A percentile compares a stretch with the other conserved stretches of the same genome.
These are phyloP conservation scores for Saccharomycopsis microspora DNA, from an alignment of 805 yeast genomes.

Conservation along the genomic window DNA sequence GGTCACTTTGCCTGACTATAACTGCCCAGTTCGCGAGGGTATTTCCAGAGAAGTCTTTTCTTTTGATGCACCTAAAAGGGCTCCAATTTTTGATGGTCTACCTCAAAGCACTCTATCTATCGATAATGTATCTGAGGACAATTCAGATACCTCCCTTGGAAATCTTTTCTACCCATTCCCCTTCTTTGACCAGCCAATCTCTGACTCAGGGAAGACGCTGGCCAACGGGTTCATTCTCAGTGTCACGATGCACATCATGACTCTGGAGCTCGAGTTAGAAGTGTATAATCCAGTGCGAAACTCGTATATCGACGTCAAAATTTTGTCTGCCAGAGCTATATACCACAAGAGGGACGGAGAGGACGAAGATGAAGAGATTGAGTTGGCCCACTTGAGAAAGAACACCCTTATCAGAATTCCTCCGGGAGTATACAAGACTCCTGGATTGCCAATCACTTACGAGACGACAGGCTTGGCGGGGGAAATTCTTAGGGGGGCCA, in stretches of 20 bases:
- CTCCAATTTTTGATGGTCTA: no score
- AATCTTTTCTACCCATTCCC: no score
- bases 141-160: no score
- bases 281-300: slow-evolving; percentile 44
- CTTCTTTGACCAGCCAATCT: no score
- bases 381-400: slow-evolving; percentile 19
- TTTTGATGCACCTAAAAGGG: no score
- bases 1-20: slow-evolving; percentile 22
- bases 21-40: slow-evolving; percentile 1
- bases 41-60: no score
- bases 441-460: slow-evolving; percentile 37
- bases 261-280: slow-evolving; percentile 42
- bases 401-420: slow-evolving; percentile 30
- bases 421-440: slow-evolving; percentile 42
- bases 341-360: slow-evolving; percentile 33
- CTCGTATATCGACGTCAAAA: slow-evolving; percentile 29
- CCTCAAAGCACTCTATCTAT: neutral
- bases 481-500: slow-evolving; percentile 36
- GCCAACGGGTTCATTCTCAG: slow-evolving; percentile 32
- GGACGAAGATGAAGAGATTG: slow-evolving; percentile 7
- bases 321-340: slow-evolving; percentile 36
- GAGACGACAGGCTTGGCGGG: slow-evolving; percentile 33
- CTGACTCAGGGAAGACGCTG: neutral
- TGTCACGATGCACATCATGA: slow-evolving; percentile 42
- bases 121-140: neutral